These are phyloP conservation scores for Lolium perenne DNA, from an alignment of 176 grass and related monocot genomes.

Conservation along the genomic window DNA sequence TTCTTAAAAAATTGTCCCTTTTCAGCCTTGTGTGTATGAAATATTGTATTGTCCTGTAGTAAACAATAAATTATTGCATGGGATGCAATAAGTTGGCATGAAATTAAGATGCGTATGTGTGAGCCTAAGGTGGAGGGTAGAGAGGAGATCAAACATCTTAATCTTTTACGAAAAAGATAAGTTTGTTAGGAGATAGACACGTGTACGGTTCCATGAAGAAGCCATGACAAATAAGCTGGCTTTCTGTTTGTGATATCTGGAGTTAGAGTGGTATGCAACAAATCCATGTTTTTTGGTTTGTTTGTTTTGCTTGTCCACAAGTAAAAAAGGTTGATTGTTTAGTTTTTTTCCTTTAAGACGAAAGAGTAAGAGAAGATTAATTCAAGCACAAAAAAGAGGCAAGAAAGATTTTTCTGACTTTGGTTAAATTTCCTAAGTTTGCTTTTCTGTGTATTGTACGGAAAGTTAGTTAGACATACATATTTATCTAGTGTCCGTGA, in stretches of 20 bases:
- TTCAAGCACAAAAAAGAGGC: background rate
- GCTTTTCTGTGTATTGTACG: background rate
- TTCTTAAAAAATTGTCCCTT: background rate
- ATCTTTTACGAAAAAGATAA: background rate
- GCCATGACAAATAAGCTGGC: background rate
- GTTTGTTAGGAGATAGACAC: background rate
- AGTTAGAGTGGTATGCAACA: background rate
- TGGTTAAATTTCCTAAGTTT: background rate
- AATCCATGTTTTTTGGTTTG: background rate
- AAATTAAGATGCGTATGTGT: background rate
- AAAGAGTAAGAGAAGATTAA: background rate
- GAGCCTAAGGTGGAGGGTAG: background rate
- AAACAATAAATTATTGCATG: conserved; percentile 35
- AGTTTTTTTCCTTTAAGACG: background rate
- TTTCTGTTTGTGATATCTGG: background rate
- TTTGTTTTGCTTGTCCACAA: conserved; percentile 23
- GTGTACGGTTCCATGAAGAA: background rate
- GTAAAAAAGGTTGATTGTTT: background rate
- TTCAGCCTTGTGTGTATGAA: background rate
- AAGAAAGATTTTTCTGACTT: conserved; percentile 4
- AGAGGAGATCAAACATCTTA: background rate
- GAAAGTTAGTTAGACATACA: background rate
- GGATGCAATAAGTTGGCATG: background rate
- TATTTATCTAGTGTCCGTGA: background rate
- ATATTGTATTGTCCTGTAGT: background rate